Conservation (phyloP, 768 basidiomycete species). For the Hydnomerulius pinastri region DNA sequence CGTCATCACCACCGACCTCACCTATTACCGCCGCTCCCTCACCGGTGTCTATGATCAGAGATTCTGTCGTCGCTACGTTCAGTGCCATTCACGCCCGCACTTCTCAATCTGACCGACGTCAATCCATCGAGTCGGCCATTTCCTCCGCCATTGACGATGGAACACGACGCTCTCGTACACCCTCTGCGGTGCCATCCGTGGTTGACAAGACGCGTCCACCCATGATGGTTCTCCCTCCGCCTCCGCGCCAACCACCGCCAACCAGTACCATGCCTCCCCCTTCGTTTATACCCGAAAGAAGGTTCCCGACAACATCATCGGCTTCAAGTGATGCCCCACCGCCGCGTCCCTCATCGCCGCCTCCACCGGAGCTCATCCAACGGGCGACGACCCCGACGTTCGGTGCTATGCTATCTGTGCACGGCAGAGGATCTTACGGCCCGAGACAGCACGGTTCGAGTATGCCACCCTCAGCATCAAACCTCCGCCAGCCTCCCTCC, state of each 20-base stretch:
- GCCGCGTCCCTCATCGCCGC: conserved; percentile 88
- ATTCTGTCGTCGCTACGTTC: conserved; percentile 49
- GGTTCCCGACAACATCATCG: conserved; percentile 44
- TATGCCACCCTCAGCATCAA: conserved; percentile 68
- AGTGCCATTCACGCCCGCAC: conserved; percentile 49
- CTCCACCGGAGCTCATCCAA: conserved; percentile 88
- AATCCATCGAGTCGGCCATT: conserved; percentile 71
- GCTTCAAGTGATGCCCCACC: conserved; percentile 66
- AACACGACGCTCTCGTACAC: conserved; percentile 57
- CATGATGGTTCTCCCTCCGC: conserved; percentile 82
- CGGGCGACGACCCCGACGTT: conserved; percentile 88
- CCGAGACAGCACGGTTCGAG: conserved; percentile 70
- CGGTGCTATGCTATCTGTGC: conserved; percentile 60
- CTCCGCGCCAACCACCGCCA: conserved; percentile 75
- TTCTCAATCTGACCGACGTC: conserved; percentile 60
- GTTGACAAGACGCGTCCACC: conserved; percentile 84
- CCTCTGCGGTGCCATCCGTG: conserved; percentile 53
- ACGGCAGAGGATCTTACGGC: conserved; percentile 47
- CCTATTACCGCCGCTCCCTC: conserved; percentile 29
- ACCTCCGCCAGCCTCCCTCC: conserved; percentile 71
- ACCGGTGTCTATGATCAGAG: conserved; percentile 47
- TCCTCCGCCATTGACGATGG: conserved; percentile 53
- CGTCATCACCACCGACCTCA: conserved; percentile 43
- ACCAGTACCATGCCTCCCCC: conserved; percentile 74
- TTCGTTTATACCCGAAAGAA: conserved; percentile 71